Conservation (phyloP, 805 yeast species). For the Teunomyces gatunensis region DNA sequence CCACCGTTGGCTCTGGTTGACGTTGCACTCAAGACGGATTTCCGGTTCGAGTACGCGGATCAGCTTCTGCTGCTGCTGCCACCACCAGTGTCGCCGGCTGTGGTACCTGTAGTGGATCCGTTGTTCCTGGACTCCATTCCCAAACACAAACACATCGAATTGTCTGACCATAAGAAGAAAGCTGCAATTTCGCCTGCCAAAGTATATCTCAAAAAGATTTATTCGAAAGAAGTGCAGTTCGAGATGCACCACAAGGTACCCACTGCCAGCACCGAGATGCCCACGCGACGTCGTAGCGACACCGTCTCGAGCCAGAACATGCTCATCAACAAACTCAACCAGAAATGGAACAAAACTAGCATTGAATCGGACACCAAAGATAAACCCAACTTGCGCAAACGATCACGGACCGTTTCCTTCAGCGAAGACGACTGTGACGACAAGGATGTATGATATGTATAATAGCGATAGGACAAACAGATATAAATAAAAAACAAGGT, state of each 20-base stretch:
- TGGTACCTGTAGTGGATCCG: neutral
- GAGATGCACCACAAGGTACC: conserved; percentile 23
- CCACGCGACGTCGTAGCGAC: neutral
- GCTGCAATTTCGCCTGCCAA: conserved; percentile 5
- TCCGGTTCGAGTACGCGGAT: conserved; percentile 18
- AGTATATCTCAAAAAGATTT: conserved; percentile 28
- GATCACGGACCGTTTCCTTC: conserved; percentile 1
- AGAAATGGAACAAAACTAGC: conserved; percentile 38
- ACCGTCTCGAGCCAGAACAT: conserved; percentile 15
- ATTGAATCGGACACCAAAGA: neutral
- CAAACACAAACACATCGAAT: conserved; percentile 13
- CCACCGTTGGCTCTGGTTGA: neutral
- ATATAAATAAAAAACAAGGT: neutral
- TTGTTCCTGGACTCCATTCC: neutral
- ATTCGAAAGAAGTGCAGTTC: conserved; percentile 38
- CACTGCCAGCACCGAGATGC: conserved; percentile 2
- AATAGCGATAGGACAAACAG: neutral
- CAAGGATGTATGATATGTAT: conserved; percentile 4
- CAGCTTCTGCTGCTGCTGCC: conserved; percentile 26
- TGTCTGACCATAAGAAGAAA: conserved; percentile 18
- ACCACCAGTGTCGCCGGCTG: neutral
- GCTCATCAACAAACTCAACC: conserved; percentile 33
- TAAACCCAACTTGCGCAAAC: conserved; percentile 2
- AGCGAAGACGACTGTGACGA: conserved; percentile 1
- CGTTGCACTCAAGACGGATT: conserved; percentile 20